Conservation (phyloP, 352 stramenopile species). For the Pythium dissotocum region DNA sequence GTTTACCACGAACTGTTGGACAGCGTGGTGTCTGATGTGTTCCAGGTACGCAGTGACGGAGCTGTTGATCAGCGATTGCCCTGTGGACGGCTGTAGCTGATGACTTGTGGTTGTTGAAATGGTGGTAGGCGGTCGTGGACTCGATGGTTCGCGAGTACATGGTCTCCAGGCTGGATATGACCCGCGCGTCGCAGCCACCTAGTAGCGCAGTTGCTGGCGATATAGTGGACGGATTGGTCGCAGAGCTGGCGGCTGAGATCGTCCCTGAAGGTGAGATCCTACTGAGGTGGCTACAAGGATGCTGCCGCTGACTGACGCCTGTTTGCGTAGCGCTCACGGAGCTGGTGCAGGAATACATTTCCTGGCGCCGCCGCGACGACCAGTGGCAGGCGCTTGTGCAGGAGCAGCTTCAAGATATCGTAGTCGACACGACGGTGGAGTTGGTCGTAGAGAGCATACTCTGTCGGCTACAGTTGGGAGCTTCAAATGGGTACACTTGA, state of each 20-base stretch:
- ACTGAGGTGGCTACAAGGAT: neutral
- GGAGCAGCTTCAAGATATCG: constrained; percentile 12
- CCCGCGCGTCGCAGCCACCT: constrained; percentile 29
- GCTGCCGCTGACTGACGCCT: neutral
- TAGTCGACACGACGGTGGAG: constrained; percentile 14
- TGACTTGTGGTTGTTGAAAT: no score
- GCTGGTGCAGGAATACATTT: constrained; percentile 23
- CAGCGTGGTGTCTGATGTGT: constrained; percentile 33
- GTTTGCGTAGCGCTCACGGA: constrained; percentile 34
- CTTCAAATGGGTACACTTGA: constrained; percentile 11
- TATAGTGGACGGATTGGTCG: constrained; percentile 38
- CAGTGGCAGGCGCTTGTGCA: neutral
- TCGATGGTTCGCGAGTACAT: constrained; percentile 45
- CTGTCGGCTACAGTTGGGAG: neutral
- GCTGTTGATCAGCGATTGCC: neutral
- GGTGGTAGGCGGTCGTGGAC: constrained; percentile 28
- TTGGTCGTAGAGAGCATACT: neutral
- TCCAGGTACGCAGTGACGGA: constrained; percentile 25
- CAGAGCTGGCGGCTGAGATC: constrained; percentile 35
- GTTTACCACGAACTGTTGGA: constrained; percentile 18
- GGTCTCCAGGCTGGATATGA: constrained; percentile 30
- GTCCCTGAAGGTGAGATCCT: constrained; percentile 37
- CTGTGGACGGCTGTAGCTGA: neutral
- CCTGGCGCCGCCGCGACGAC: neutral
- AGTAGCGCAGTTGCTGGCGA: constrained; percentile 31